phyloP scores from a whole-genome alignment of 2,329 filamentous ascomycete genomes.

The Beauveria bassiana region DNA sequence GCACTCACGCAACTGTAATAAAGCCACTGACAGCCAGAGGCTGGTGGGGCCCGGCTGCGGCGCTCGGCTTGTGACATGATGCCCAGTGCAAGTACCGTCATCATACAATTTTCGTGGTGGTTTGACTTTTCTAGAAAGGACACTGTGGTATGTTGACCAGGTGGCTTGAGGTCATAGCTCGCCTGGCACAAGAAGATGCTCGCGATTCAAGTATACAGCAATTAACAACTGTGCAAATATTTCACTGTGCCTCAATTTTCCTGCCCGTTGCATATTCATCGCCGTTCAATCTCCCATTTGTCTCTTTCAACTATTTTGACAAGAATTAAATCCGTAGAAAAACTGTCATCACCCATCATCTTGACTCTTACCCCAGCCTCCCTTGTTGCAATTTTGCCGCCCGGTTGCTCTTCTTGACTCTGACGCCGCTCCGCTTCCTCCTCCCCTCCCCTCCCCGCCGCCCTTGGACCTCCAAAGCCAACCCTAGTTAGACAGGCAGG shows the following conservation, averaged over 20 bases:
- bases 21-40: too few relatives aligned
- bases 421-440: neutral
- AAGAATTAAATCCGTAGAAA: neutral
- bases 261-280: too few relatives aligned
- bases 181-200: neutral
- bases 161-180: slow-evolving; percentile 22
- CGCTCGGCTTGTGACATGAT: neutral
- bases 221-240: too few relatives aligned
- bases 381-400: neutral
- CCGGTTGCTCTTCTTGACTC: neutral
- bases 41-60: neutral
- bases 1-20: too few relatives aligned
- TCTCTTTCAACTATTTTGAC: too few relatives aligned
- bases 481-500: neutral
- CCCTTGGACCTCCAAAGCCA: neutral
- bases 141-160: slow-evolving; percentile 25
- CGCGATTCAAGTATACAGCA: neutral
- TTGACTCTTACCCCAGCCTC: neutral
- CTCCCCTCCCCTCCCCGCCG: neutral
- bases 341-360: neutral
- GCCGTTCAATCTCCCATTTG: too few relatives aligned
- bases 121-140: slow-evolving; percentile 22
- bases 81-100: neutral
- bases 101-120: neutral
- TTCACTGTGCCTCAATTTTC: neutral